These are phyloP conservation scores for Manihot esculenta DNA, from an alignment of 441 rosid genomes.

Conservation along the genomic window DNA sequence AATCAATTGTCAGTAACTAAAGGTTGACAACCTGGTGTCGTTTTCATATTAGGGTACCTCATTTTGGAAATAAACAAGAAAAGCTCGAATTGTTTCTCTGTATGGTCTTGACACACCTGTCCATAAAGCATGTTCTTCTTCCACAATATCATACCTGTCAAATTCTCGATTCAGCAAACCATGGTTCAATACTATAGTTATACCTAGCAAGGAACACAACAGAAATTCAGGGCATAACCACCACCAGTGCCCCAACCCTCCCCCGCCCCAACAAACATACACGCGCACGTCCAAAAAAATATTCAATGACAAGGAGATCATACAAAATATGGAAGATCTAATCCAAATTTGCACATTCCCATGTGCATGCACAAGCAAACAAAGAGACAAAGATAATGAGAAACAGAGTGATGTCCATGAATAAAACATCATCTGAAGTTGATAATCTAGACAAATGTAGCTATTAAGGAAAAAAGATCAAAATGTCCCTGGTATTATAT, in stretches of 20 bases:
- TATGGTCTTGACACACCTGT: slow-evolving; percentile 84
- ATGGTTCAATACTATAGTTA: slow-evolving; percentile 32
- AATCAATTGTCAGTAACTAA: slow-evolving; percentile 4
- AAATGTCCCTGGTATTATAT: background rate
- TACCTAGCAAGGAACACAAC: slow-evolving; percentile 32
- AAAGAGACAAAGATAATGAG: background rate
- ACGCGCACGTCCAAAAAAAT: background rate
- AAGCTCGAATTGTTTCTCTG: slow-evolving; percentile 89
- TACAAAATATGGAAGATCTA: background rate
- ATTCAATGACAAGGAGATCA: background rate
- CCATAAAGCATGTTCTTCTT: slow-evolving; percentile 77
- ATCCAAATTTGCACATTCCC: background rate
- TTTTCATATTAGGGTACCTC: slow-evolving; percentile 49
- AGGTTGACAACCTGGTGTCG: background rate
- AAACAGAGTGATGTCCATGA: background rate
- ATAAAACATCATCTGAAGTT: background rate
- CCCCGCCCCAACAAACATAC: background rate
- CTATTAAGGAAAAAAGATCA: too few relatives aligned
- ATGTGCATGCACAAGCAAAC: background rate
- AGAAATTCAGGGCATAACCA: slow-evolving; percentile 18
- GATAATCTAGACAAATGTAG: background rate
- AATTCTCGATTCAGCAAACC: slow-evolving; percentile 41
- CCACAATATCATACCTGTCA: slow-evolving; percentile 80
- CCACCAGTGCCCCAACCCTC: too few relatives aligned
- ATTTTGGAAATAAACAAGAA: slow-evolving; percentile 85